Conservation (phyloP, 495 filamentous ascomycete genomes). For the Xanthoparmelia taractica region DNA sequence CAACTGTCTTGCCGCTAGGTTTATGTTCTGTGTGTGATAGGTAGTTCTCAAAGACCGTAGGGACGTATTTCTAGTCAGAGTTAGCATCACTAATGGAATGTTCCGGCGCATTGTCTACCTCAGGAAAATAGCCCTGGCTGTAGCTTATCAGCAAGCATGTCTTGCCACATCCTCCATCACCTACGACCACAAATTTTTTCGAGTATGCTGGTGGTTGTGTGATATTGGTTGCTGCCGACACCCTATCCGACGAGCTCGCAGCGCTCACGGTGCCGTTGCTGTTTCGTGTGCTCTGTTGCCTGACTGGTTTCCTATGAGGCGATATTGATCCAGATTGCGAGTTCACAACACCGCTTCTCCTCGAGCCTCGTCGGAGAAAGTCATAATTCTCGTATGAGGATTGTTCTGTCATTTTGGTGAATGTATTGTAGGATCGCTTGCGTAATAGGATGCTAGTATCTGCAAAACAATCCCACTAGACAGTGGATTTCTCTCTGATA, state of each 20-base stretch:
- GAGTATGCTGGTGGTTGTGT: constrained; percentile 86
- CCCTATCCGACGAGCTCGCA: constrained; percentile 55
- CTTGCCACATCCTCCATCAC: constrained; percentile 97
- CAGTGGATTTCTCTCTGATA: background rate
- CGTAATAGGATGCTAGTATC: background rate
- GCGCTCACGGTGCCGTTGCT: constrained; percentile 77
- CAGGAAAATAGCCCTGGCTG: constrained; percentile 95
- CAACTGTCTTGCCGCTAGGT: constrained; percentile 81
- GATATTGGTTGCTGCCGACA: constrained; percentile 73
- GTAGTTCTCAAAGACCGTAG: constrained; percentile 99
- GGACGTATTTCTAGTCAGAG: constrained; percentile 84
- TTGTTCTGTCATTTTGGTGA: constrained; percentile 38
- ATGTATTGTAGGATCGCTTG: background rate
- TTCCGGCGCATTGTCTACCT: constrained; percentile 50
- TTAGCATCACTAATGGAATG: constrained; percentile 13
- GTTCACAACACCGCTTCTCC: constrained; percentile 31
- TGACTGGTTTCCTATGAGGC: constrained; percentile 44
- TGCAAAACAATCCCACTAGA: background rate
- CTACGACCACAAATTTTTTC: constrained; percentile 98
- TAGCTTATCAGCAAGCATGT: constrained; percentile 97
- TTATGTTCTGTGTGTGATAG: constrained; percentile 91
- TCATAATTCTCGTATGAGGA: constrained; percentile 47
- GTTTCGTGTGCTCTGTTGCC: constrained; percentile 53
- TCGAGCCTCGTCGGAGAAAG: constrained; percentile 42
- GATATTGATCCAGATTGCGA: constrained; percentile 39